Evolutionary conservation across 495 filamentous ascomycete genomes (phyloP).

Genomic region (Gamarada debralockiae): DNA sequence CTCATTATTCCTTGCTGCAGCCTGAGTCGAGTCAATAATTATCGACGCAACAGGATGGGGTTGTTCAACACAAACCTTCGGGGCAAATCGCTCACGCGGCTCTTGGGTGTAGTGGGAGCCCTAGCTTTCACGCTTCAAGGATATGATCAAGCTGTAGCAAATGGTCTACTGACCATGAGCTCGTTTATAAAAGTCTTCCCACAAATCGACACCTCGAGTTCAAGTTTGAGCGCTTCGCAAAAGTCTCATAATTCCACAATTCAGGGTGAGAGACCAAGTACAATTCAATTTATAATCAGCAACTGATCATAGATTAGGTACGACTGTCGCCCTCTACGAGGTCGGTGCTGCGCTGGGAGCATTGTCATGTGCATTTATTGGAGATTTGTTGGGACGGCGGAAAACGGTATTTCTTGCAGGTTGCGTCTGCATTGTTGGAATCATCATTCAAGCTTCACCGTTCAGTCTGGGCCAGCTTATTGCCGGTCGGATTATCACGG

Average conservation of each 20-base stretch:
- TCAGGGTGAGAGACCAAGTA: not conserved
- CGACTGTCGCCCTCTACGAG: constrained; percentile 44
- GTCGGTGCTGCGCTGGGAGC: constrained; percentile 46
- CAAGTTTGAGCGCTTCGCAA: not conserved
- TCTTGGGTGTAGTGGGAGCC: too few relatives aligned
- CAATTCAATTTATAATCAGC: constrained; percentile 15
- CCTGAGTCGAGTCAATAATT: too few relatives aligned
- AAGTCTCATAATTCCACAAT: not conserved
- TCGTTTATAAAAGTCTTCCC: not conserved
- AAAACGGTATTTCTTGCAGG: constrained; percentile 23
- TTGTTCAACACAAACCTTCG: too few relatives aligned
- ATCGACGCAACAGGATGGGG: too few relatives aligned
- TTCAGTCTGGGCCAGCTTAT: constrained; percentile 46
- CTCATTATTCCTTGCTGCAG: too few relatives aligned
- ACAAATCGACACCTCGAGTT: not conserved
- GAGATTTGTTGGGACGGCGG: constrained; percentile 28
- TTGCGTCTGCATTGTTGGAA: constrained; percentile 21
- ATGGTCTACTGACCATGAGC: not conserved
- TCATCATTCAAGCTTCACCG: constrained; percentile 38
- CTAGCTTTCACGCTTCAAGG: not conserved
- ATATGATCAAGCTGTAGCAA: not conserved
- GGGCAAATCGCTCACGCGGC: too few relatives aligned
- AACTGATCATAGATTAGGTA: not conserved
- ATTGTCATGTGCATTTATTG: constrained; percentile 43
- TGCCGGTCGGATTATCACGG: constrained; percentile 45